Conservation (phyloP, 371 early-diverging fungal species). For the Mycotypha africana region DNA sequence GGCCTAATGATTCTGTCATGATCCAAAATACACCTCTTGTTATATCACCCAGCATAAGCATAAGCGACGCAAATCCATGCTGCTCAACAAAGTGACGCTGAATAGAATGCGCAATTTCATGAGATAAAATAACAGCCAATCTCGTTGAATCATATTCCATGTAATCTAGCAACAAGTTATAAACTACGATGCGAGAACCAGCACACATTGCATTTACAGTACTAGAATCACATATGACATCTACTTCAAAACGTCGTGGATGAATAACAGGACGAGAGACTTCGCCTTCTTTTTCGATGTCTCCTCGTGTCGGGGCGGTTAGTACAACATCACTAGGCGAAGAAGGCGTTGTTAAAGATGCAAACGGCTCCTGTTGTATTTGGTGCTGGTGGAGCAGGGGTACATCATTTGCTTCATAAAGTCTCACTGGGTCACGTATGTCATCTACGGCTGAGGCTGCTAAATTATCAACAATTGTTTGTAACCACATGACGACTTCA, state of each 20-base stretch:
- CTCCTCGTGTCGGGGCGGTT: background rate
- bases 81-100: slow-evolving; percentile 61
- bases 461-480: slow-evolving; percentile 36
- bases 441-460: slow-evolving; percentile 34
- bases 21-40: slow-evolving; percentile 43
- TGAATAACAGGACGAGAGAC: slow-evolving; percentile 7
- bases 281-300: background rate
- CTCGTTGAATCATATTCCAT: slow-evolving; percentile 48
- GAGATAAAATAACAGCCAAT: slow-evolving; percentile 55
- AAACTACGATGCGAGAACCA: slow-evolving; percentile 34
- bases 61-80: slow-evolving; percentile 45
- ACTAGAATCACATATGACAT: slow-evolving; percentile 30
- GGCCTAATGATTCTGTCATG: slow-evolving; percentile 41
- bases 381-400: too few relatives aligned
- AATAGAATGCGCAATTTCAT: slow-evolving; percentile 59
- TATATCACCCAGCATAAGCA: slow-evolving; percentile 46
- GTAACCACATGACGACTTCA: slow-evolving; percentile 30
- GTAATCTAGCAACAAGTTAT: slow-evolving; percentile 39
- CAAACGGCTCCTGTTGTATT: slow-evolving; percentile 1
- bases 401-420: slow-evolving; percentile 6
- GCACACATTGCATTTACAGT: slow-evolving; percentile 45
- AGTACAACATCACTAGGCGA: background rate
- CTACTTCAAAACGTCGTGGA: slow-evolving; percentile 18
- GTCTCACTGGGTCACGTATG: slow-evolving; percentile 36
- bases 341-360: background rate